A percentile compares a stretch with the other conserved stretches of the same genome.
Conservation (phyloP, 1,284 basidiomycete species). For the Trichosporon asahii region DNA sequence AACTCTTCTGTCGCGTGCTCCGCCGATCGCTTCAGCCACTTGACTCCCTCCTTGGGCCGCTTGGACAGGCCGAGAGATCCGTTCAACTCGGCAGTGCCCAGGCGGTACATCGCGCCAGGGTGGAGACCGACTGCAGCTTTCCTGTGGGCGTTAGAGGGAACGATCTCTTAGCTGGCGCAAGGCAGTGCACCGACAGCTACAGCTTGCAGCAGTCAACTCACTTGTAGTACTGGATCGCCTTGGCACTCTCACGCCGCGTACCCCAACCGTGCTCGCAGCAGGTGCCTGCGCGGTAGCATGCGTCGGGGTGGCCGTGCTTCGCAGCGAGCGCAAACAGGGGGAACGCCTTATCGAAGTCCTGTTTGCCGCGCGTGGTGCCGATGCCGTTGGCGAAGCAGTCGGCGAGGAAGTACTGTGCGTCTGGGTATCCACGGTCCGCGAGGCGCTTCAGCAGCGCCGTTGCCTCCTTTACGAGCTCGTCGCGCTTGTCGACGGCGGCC, state of each 20-base stretch:
- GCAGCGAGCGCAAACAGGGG: constrained; percentile 93
- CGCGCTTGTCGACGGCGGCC: constrained; percentile 79
- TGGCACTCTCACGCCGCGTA: constrained; percentile 83
- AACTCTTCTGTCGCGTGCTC: constrained; percentile 93
- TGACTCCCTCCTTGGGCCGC: constrained; percentile 91
- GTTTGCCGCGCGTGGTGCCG: constrained; percentile 78
- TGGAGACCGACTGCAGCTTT: constrained; percentile 89
- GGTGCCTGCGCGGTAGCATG: constrained; percentile 90
- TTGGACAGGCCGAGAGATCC: constrained; percentile 85
- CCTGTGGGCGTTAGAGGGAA: constrained; percentile 45
- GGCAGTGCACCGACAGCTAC: not conserved
- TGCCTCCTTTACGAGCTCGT: constrained; percentile 83
- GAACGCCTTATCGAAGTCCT: constrained; percentile 96
- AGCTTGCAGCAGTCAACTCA: constrained; percentile 30
- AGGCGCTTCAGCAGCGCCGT: constrained; percentile 79
- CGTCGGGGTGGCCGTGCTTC: constrained; percentile 97
- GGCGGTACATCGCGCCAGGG: constrained; percentile 92
- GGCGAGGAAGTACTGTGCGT: constrained; percentile 94
- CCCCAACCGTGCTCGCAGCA: constrained; percentile 99
- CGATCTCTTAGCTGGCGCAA: not conserved
- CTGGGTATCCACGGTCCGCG: constrained; percentile 87
- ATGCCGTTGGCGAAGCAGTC: constrained; percentile 98
- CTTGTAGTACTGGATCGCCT: constrained; percentile 86
- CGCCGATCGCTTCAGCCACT: constrained; percentile 95
- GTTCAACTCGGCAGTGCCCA: constrained; percentile 94